Evolutionary conservation across 106 monocot species (phyloP), one percentile per base, ranked within the genome.

Genomic region (Chionographis japonica): DNA sequence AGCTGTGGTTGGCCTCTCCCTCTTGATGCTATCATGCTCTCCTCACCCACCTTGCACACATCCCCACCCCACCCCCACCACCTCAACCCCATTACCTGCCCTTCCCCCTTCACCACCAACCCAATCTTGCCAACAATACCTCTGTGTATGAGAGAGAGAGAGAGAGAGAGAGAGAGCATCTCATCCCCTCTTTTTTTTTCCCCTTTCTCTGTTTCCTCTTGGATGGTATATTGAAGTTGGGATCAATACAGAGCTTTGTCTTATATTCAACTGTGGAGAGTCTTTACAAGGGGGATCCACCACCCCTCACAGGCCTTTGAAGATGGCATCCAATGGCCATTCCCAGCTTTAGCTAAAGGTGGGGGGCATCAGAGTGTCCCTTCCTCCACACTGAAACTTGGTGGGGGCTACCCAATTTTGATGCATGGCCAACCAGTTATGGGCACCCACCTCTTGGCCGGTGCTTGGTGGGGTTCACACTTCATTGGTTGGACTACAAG

Each of bases 1-100:
- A 10, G 10, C 58, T 37, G 36, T 27, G 27, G 59, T 36, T 59
- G 59, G 36, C 59, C 59, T 36, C 59, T 13, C 35, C 36, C 50
- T 64, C 64, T 64, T 64, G 13, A 41, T 64, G 64, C 42, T 64
- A 52, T 66, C 66, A 66, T 66, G 51, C 51, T 51, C 36, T 52
- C 66, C 66, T 64, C 64, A 51, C 52, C 50, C 50, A 50, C 36
- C 52, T 20, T 49, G 49, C 64, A 60, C 60, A 37, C 60, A 60
- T 60, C 60, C 60, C 60, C 36, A 37, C 11, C 37, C 13, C 13
- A 40, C 58, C 17, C 7, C 13, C 58, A 58, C 11, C 20, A 18
- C 18, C 58, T n/a, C n/a, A n/a, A n/a, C 18, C 36, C 59, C 19
- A 37, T 11, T 59, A 16, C 36, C 19, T 35, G 3, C 56, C n/a